Evolutionary conservation across 768 basidiomycete genomes (phyloP).

Genomic region (Tylopilus plumbeoviolaceoides): DNA sequence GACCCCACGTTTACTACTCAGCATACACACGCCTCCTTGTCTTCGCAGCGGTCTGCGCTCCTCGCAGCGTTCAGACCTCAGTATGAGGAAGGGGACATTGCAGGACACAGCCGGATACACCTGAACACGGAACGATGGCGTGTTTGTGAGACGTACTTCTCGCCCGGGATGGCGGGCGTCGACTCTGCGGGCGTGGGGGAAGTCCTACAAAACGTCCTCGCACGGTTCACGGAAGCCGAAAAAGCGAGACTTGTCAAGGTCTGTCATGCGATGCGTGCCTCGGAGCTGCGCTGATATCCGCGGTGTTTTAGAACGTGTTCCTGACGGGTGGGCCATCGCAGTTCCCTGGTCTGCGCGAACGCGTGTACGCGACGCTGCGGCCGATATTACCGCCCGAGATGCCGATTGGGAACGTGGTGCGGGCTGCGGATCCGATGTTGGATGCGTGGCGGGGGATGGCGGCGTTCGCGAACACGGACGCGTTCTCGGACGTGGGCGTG

Average conservation of each 20-base stretch:
- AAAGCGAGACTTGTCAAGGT: constrained; percentile 77
- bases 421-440: constrained; percentile 59
- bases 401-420: constrained; percentile 51
- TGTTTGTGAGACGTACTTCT: constrained; percentile 90
- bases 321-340: constrained; percentile 81
- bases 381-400: constrained; percentile 85
- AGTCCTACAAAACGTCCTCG: constrained; percentile 79
- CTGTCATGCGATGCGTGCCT: constrained; percentile 9
- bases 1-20: constrained; percentile 82
- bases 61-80: constrained; percentile 80
- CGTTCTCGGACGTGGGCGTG: constrained; percentile 53
- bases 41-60: constrained; percentile 77
- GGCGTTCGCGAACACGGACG: constrained; percentile 54
- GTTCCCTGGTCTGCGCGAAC: constrained; percentile 62
- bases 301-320: constrained; percentile 68
- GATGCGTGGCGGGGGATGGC: constrained; percentile 97
- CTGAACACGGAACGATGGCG: constrained; percentile 88
- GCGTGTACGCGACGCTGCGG: constrained; percentile 70
- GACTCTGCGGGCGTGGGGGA: constrained; percentile 96
- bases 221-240: constrained; percentile 63
- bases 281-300: not conserved
- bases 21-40: constrained; percentile 77
- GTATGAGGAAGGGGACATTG: constrained; percentile 72
- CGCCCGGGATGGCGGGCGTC: constrained; percentile 89
- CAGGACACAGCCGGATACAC: constrained; percentile 74